A percentile compares a stretch with the other conserved stretches of the same genome.
These are phyloP conservation scores for Emmonsiellopsis sp. DNA, from an alignment of 2,329 filamentous ascomycete species.

Conservation along the genomic window DNA sequence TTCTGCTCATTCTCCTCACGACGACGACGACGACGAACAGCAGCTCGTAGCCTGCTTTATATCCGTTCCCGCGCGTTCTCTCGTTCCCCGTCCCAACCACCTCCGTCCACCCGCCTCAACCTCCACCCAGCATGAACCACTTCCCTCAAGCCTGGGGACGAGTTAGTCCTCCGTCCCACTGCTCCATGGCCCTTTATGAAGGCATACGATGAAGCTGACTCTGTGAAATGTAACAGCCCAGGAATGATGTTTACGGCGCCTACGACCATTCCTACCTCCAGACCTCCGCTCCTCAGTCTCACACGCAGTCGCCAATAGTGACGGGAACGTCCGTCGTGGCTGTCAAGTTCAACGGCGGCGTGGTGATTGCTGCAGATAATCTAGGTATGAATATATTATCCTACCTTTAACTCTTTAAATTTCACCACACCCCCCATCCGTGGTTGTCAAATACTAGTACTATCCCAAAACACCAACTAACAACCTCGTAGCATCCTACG, in stretches of 20 bases:
- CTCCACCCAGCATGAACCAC: conserved; percentile 48
- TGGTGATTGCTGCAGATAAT: conserved; percentile 95
- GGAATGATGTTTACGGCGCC: conserved; percentile 91
- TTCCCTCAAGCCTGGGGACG: conserved; percentile 57
- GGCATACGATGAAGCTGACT: conserved; percentile 6
- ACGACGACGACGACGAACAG: too few species aligned
- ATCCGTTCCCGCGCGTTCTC: neutral
- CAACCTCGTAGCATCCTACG: conserved; percentile 68
- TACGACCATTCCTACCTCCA: conserved; percentile 85
- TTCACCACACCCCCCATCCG: too few species aligned
- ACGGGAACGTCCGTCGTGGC: conserved; percentile 93
- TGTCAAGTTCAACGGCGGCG: conserved; percentile 91
- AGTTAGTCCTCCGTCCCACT: conserved; percentile 34
- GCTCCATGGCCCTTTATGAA: neutral
- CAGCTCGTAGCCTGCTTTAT: neutral
- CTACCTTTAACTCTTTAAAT: neutral
- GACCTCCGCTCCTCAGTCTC: conserved; percentile 59
- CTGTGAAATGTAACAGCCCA: conserved; percentile 52
- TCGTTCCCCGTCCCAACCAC: neutral
- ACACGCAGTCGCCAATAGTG: conserved; percentile 87
- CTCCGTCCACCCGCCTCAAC: neutral
- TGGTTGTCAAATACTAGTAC: too few species aligned
- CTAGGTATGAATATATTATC: conserved; percentile 51
- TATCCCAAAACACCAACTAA: neutral
- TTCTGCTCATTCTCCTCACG: too few species aligned